phyloP scores from a whole-genome alignment of 2,329 filamentous ascomycete species.

The Cytospora piceae region DNA sequence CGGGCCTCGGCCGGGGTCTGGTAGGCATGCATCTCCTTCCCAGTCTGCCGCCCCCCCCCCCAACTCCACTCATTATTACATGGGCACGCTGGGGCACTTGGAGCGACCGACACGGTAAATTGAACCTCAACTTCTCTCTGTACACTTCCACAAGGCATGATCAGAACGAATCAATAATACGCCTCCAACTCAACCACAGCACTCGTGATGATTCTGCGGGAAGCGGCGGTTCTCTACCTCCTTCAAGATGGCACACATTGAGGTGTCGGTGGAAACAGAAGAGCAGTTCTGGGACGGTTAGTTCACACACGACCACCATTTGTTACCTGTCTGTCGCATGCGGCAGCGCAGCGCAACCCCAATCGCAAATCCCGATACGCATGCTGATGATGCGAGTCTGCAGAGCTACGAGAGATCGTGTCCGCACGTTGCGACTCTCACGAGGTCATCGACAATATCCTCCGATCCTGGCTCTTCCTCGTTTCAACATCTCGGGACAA shows the following conservation, averaged over 20 bases:
- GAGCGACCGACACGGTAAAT: slow-evolving; percentile 1
- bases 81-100: not conserved
- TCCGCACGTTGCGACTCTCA: slow-evolving; percentile 53
- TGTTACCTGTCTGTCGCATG: slow-evolving; percentile 6
- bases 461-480: slow-evolving; percentile 82
- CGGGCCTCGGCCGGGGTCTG: not conserved
- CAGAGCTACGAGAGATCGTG: slow-evolving; percentile 55
- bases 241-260: slow-evolving; percentile 62
- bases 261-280: slow-evolving; percentile 75
- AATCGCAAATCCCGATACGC: not conserved
- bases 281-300: slow-evolving; percentile 88
- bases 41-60: not conserved
- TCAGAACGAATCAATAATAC: not conserved
- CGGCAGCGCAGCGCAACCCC: slow-evolving; percentile 1
- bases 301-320: slow-evolving; percentile 33
- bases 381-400: slow-evolving; percentile 5
- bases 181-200: slow-evolving; percentile 7
- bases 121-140: not conserved
- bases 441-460: slow-evolving; percentile 76
- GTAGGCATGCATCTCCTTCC: not conserved
- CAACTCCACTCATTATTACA: not conserved
- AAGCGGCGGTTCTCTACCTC: slow-evolving; percentile 20
- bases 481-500: slow-evolving; percentile 76
- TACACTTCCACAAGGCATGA: slow-evolving; percentile 1
- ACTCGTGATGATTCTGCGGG: slow-evolving; percentile 28